Evolutionary conservation across 148 eudicot species (phyloP).

Genomic region (Rhododendron kiyosumense): DNA sequence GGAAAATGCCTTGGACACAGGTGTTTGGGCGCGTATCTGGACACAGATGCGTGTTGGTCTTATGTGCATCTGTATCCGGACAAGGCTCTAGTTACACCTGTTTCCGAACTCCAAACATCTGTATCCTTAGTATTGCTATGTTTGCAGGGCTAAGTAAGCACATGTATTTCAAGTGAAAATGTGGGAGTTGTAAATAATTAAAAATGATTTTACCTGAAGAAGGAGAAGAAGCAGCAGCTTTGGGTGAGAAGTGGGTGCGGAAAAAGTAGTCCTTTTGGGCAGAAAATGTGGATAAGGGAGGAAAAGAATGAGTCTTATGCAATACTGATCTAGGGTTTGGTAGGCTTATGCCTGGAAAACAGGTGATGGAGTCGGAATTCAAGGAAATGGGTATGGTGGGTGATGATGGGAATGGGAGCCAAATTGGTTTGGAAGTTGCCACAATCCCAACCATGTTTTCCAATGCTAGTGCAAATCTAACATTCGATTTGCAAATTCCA

Average conservation of each 20-base stretch:
- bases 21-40: neutral
- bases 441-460: constrained; percentile 14
- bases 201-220: constrained; percentile 43
- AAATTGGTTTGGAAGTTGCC: constrained; percentile 19
- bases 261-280: constrained; percentile 20
- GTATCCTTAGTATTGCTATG: neutral
- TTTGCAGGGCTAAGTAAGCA: neutral
- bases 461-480: neutral
- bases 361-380: constrained; percentile 13
- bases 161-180: neutral
- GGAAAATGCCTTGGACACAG: neutral
- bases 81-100: neutral
- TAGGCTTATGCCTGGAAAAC: constrained; percentile 9
- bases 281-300: constrained; percentile 19
- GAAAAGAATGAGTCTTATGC: constrained; percentile 1
- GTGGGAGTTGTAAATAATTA: neutral
- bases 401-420: constrained; percentile 11
- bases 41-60: neutral
- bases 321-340: neutral
- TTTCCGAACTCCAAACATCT: neutral
- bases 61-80: neutral
- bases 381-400: constrained; percentile 8
- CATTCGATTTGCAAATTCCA: neutral
- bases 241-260: constrained; percentile 29
- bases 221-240: constrained; percentile 44